These are phyloP conservation scores for Jasminum sambac DNA, from an alignment of 257 asterid genomes.

Conservation along the genomic window DNA sequence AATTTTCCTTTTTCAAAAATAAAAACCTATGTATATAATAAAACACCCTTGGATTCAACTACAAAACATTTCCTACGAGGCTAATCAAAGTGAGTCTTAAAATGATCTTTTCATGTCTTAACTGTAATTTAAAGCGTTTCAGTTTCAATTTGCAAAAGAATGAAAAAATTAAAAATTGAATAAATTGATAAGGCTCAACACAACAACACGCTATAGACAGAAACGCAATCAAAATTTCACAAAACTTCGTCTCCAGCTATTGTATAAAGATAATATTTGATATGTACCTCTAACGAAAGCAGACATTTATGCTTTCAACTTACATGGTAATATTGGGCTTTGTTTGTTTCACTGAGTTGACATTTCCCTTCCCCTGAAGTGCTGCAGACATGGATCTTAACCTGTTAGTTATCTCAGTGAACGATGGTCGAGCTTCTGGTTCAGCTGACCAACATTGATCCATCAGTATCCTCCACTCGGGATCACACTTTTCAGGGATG, in stretches of 20 bases:
- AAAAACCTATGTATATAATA: too few relatives aligned
- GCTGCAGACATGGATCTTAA: conserved; percentile 55
- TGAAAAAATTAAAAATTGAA: conserved; percentile 24
- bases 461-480: conserved; percentile 69
- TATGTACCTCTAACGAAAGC: conserved; percentile 20
- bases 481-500: conserved; percentile 64
- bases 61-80: neutral
- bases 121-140: neutral
- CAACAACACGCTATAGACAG: conserved; percentile 19
- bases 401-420: conserved; percentile 57
- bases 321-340: conserved; percentile 37
- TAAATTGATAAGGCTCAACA: neutral
- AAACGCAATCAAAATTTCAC: conserved; percentile 27
- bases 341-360: conserved; percentile 25
- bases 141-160: conserved; percentile 22
- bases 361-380: conserved; percentile 33
- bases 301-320: conserved; percentile 12
- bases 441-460: conserved; percentile 70
- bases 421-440: conserved; percentile 67
- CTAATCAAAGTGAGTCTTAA: neutral
- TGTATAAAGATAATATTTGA: conserved; percentile 18
- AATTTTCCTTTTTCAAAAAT: too few relatives aligned
- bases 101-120: neutral
- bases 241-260: conserved; percentile 33
- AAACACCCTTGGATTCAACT: neutral